A percentile compares a stretch with the other conserved stretches of the same genome.
Conservation (phyloP, 257 asterid genomes). For the Solanum peruvianum region DNA sequence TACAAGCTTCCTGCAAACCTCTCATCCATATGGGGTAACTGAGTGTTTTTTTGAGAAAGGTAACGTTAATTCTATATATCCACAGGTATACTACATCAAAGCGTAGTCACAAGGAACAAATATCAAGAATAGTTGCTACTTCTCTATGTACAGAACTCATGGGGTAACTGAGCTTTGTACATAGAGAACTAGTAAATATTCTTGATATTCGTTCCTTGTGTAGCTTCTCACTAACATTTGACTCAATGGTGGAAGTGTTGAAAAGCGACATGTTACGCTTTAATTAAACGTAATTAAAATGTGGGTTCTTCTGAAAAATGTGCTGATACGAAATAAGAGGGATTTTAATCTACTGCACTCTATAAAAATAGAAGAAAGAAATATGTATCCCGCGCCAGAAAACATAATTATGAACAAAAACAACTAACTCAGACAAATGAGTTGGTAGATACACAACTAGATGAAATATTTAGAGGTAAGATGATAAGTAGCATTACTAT, state of each 20-base stretch:
- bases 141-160: background rate
- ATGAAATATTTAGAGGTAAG: background rate
- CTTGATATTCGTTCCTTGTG: background rate
- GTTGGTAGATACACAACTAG: background rate
- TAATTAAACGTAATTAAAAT: background rate
- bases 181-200: background rate
- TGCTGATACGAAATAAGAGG: background rate
- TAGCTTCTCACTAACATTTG: background rate
- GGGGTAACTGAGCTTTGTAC: background rate
- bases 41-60: background rate
- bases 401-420: background rate
- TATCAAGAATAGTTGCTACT: no score
- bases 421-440: background rate
- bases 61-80: no score
- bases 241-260: background rate
- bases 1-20: background rate
- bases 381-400: background rate
- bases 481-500: background rate
- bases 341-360: background rate
- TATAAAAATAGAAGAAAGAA: background rate
- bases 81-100: no score
- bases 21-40: background rate
- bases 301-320: background rate
- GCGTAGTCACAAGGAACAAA: no score
- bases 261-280: background rate